Evolutionary conservation across 805 yeast species (phyloP).

Genomic region (Ogataea naganishii): DNA sequence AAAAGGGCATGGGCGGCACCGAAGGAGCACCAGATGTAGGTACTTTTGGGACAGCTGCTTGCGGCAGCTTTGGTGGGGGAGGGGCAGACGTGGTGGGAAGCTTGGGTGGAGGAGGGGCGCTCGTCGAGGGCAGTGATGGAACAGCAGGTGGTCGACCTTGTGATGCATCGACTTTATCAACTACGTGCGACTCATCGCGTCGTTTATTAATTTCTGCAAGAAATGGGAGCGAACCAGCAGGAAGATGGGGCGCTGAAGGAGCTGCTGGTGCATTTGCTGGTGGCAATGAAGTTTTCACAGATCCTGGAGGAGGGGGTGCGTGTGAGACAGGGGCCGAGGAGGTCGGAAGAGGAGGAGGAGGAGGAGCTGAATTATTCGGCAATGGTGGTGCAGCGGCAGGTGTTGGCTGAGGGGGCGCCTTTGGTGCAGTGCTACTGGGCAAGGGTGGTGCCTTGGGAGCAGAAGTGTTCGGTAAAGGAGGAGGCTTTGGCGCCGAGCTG

Average conservation of each 20-base stretch:
- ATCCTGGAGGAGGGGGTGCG: constrained; percentile 13
- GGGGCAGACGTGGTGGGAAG: constrained; percentile 17
- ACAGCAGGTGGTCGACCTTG: constrained; percentile 6
- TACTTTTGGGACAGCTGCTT: constrained; percentile 15
- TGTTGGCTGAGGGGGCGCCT: constrained; percentile 7
- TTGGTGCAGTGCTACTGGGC: constrained; percentile 4
- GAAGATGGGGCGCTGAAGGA: constrained; percentile 10
- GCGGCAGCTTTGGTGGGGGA: constrained; percentile 14
- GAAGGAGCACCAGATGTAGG: constrained; percentile 14
- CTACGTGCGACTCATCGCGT: constrained; percentile 41
- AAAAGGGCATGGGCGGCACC: constrained; percentile 31
- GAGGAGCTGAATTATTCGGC: constrained; percentile 15
- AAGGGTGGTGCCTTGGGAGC: constrained; percentile 14
- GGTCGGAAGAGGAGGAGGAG: constrained; percentile 16
- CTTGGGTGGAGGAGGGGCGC: constrained; percentile 15
- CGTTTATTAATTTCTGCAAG: constrained; percentile 49
- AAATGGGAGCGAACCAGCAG: constrained; percentile 42
- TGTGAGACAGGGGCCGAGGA: constrained; percentile 14
- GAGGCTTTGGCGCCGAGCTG: constrained; percentile 8
- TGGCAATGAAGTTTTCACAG: constrained; percentile 14
- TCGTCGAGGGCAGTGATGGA: constrained; percentile 14
- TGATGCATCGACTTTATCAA: constrained; percentile 23
- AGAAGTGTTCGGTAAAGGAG: constrained; percentile 12
- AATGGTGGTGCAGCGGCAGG: constrained; percentile 9
- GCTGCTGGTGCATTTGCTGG: constrained; percentile 22